Evolutionary conservation across 2,329 filamentous ascomycete genomes (phyloP), one percentile per base, ranked within the genome.

Genomic region (Lasiodiplodia theobromae): DNA sequence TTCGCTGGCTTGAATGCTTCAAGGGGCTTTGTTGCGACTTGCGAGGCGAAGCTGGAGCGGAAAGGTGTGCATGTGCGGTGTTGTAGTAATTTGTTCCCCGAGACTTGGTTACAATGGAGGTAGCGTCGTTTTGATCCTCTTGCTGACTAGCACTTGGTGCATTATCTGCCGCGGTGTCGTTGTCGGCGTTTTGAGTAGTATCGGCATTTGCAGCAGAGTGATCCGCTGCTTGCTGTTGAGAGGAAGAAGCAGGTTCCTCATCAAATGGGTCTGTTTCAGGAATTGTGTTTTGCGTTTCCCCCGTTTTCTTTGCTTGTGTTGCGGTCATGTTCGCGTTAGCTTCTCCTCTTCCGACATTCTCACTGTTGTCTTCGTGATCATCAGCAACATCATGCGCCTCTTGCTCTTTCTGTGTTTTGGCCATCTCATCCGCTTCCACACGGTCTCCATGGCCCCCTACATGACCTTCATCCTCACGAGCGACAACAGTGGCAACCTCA

Each of bases 51-150:
- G 69, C 70, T 12, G 74, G 77, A 7, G 69, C 70, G 18, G 76
- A 76, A 8, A 78, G 72, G 54, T 82, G 77, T 52, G 82, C 80
- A 57, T 74, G 76, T 21, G 81, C 82, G n/a, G 81, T 77, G 18
- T 31, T 40, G 44, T 28, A 60, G 28, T 28, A 10, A 25, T 49
- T 31, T 14, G 44, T 67, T 18, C 12, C 44, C 21, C 37, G 44
- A 2, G 54, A 60, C 16, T 67, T 47, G 11, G 44, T 23, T 7
- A 18, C 44, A 8, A 52, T 37, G 21, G 44, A 52, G 5, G 40
- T 12, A 34, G 11, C 34, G 21, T 37, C 28, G 10, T 23, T 34
- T 31, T 34, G 44, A 11, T 64, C 28, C 8, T n/a, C 31, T 23
- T 38, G 28, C 31, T 64, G 60, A 40, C 18, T 11, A 5, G 28